Base-by-base conservation (phyloP, 768 basidiomycete species). In the Phanerochaete carnosa region DNA sequence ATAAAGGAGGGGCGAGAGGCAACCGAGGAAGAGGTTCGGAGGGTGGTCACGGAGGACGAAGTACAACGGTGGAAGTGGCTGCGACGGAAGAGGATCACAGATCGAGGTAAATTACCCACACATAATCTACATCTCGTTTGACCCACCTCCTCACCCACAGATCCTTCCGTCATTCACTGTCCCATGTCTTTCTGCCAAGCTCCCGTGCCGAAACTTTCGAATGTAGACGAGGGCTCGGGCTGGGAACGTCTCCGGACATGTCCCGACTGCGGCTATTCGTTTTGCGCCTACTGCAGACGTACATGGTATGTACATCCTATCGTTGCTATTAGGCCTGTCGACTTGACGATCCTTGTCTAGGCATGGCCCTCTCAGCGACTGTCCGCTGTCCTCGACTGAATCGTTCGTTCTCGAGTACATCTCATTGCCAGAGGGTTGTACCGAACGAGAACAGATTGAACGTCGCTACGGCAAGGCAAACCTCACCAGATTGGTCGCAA, bases 361-460 rank as follows among this genome's bases (percentile, higher is more conserved):
- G 94, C 94, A 96, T 70, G 94, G 94, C 1, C 85, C 90, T 1
- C 80, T 89, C 53, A 81, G 84, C 5, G 74, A 80, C 11, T 96
- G 94, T 63, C 83, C 84, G 0, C 82, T 90, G 28, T 83, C 86
- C 11, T 74, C 84, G 29, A 84, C 86, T n/a, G 85, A 88, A 65
- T 76, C 80, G 43, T 70, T 94, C 52, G 80, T 92, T 19, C 65
- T 79, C 35, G 83, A 90, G 59, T 95, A 95, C 68, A 75, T 90
- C 61, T 78, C 76, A 1, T 76, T 82, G 19, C 74, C 78, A 2
- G 83, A 84, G 35, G 80, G 75, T 8, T 87, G 86, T 3, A 66
- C 69, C 6, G 76, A 76, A 64, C 82, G 87, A 22, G 60, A 57
- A 28, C 62, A 62, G 28, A 79, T 94, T 63, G 91, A 95, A 70